Evolutionary conservation across 805 yeast species (phyloP).

Genomic region (Priceomyces haplophilus): DNA sequence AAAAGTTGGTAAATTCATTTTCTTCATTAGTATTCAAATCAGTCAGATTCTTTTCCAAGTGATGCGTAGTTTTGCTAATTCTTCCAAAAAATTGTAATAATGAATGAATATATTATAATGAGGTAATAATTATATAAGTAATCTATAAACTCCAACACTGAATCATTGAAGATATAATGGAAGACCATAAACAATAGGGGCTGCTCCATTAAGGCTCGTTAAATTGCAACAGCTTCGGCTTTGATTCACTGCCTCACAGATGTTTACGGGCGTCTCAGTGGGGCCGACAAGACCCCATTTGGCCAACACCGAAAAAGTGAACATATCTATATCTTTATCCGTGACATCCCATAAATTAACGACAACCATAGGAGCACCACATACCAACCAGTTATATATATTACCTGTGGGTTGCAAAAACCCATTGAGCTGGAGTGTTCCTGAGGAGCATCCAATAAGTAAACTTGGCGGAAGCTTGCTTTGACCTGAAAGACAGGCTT

Average conservation of each 20-base stretch:
- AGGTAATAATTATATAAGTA: neutral
- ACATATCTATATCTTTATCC: constrained; percentile 87
- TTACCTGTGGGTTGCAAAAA: constrained; percentile 73
- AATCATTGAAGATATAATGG: constrained; percentile 44
- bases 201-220: constrained; percentile 81
- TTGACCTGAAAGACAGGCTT: constrained; percentile 19
- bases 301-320: constrained; percentile 58
- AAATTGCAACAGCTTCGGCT: constrained; percentile 71
- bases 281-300: constrained; percentile 58
- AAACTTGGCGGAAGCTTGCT: constrained; percentile 56
- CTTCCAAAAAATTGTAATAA: too few species aligned
- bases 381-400: constrained; percentile 67
- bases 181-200: constrained; percentile 87
- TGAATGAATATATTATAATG: neutral
- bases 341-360: constrained; percentile 97
- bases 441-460: constrained; percentile 90
- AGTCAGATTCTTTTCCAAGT: too few species aligned
- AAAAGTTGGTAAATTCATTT: too few species aligned
- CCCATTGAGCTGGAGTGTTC: constrained; percentile 56
- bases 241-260: constrained; percentile 55
- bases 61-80: too few species aligned
- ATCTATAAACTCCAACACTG: neutral
- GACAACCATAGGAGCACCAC: constrained; percentile 78
- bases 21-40: too few species aligned
- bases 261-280: constrained; percentile 15